phyloP scores from a whole-genome alignment of 129 eudicot genomes.

The Centrapalus pauciflorus region DNA sequence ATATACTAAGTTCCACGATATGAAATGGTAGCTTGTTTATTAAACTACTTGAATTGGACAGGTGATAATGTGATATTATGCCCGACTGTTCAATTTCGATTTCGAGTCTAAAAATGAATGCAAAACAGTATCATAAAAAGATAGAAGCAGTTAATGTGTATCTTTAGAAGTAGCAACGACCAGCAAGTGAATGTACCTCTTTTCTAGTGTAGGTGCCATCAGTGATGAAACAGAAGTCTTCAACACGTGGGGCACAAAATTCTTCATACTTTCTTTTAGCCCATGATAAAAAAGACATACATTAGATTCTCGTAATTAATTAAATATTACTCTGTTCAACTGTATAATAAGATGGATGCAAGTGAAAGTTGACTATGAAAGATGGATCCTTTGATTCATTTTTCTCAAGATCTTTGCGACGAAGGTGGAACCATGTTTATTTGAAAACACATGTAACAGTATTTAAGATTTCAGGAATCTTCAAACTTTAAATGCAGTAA shows the following conservation, averaged over 20 bases:
- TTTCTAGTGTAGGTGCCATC: slow-evolving; percentile 81
- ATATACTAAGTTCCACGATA: not conserved
- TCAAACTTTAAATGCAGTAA: not conserved
- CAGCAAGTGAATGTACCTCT: slow-evolving; percentile 60
- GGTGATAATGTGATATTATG: too few species aligned
- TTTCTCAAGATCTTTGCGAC: too few species aligned
- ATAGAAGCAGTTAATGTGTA: not conserved
- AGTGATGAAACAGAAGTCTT: slow-evolving; percentile 92
- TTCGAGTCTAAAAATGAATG: not conserved
- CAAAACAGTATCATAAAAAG: not conserved
- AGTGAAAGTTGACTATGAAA: slow-evolving; percentile 3
- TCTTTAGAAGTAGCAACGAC: not conserved
- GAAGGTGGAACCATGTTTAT: not conserved
- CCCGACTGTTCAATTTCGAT: too few species aligned
- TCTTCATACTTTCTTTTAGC: slow-evolving; percentile 84
- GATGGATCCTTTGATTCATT: not conserved
- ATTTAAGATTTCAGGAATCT: not conserved
- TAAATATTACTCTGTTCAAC: not conserved
- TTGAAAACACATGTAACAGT: not conserved
- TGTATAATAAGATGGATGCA: not conserved
- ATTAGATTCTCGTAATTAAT: slow-evolving; percentile 13
- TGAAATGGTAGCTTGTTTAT: not conserved
- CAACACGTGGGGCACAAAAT: slow-evolving; percentile 80
- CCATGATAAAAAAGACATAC: slow-evolving; percentile 15
- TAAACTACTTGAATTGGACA: too few species aligned